Percentiles rank a stretch among this genome's conserved stretches.
Conservation (phyloP, 2,329 filamentous ascomycete species). For the Helicocarpus griseus region DNA sequence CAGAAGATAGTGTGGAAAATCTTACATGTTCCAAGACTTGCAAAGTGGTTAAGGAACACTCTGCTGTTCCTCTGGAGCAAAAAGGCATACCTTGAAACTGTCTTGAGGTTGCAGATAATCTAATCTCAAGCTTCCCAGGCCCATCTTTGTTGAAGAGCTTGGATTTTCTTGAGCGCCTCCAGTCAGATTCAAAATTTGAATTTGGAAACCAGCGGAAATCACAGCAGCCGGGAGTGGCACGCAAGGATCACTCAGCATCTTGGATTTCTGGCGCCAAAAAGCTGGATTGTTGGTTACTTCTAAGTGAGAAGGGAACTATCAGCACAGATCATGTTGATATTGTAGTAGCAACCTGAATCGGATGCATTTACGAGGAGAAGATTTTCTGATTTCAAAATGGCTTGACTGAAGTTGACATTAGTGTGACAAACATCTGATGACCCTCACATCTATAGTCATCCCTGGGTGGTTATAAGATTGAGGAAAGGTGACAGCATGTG, state of each 20-base stretch:
- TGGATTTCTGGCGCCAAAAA: constrained; percentile 1
- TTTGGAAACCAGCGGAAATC: background rate
- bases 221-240: background rate
- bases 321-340: constrained; percentile 7
- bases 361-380: constrained; percentile 3
- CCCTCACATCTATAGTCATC: background rate
- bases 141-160: background rate
- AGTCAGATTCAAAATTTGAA: background rate
- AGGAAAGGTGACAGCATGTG: constrained; percentile 3
- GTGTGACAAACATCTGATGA: constrained; percentile 5
- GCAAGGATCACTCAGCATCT: background rate
- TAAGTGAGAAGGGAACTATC: constrained; percentile 1
- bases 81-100: background rate
- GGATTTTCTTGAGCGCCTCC: background rate
- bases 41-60: background rate
- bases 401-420: constrained; percentile 3
- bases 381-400: constrained; percentile 6
- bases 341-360: constrained; percentile 5
- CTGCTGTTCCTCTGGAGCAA: background rate
- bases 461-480: constrained; percentile 5
- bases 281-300: background rate
- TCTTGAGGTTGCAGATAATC: background rate
- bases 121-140: background rate
- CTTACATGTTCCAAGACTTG: background rate
- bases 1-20: background rate